Percentiles rank a stretch among this genome's conserved stretches.
Conservation (phyloP, 352 stramenopile genomes). For the Aphanomyces euteiches region DNA sequence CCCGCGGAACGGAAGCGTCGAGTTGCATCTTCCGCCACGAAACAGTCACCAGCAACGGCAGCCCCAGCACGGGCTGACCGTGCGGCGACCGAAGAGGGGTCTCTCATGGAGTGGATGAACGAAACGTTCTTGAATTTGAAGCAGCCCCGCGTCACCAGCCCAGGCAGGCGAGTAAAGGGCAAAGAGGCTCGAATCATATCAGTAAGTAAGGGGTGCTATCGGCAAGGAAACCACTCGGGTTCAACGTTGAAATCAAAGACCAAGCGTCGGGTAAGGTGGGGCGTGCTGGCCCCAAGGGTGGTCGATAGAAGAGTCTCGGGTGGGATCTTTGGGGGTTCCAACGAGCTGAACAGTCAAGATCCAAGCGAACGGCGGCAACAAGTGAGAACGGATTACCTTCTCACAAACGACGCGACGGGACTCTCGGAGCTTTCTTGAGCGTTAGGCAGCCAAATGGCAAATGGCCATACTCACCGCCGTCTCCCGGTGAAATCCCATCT, state of each 20-base stretch:
- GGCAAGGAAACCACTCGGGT: conserved; percentile 32
- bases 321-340: conserved; percentile 25
- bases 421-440: conserved; percentile 30
- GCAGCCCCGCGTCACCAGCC: conserved; percentile 25
- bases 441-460: conserved; percentile 33
- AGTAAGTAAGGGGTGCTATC: conserved; percentile 27
- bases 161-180: conserved; percentile 30
- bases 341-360: conserved; percentile 33
- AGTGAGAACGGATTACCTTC: not conserved
- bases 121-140: conserved; percentile 29
- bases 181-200: conserved; percentile 28
- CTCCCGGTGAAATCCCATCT: not conserved
- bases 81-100: conserved; percentile 18
- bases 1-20: not conserved
- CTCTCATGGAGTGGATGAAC: not conserved
- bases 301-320: conserved; percentile 6
- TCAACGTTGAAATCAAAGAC: conserved; percentile 33
- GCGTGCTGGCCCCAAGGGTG: conserved; percentile 28
- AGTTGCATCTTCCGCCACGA: not conserved
- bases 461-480: not conserved
- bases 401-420: not conserved
- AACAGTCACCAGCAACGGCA: conserved; percentile 22
- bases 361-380: conserved; percentile 8
- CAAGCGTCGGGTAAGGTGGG: conserved; percentile 26
- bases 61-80: conserved; percentile 30